A percentile compares a stretch with the other conserved stretches of the same genome.
Conservation (phyloP, 805 yeast genomes). For the Torulaspora indica region DNA sequence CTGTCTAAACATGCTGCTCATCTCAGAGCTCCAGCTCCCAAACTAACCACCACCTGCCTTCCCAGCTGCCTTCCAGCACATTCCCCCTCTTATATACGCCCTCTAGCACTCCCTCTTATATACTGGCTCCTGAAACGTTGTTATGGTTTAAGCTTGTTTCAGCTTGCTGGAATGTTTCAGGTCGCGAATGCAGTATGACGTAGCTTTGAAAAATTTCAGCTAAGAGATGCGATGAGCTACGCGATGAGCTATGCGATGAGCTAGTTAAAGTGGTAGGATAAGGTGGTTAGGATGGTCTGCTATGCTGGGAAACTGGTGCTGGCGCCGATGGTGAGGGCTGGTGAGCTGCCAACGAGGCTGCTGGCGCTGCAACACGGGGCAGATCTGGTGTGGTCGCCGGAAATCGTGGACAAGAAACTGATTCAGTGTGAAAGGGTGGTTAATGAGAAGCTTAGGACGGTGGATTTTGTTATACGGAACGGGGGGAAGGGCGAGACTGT, state of each 20-base stretch:
- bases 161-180: conserved; percentile 12
- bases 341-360: conserved; percentile 87
- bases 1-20: conserved; percentile 10
- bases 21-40: background rate
- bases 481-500: conserved; percentile 49
- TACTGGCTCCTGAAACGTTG: background rate
- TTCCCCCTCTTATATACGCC: too few relatives aligned
- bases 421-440: conserved; percentile 60
- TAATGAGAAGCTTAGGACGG: conserved; percentile 53
- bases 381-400: conserved; percentile 95
- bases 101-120: too few relatives aligned
- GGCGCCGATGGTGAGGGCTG: conserved; percentile 97
- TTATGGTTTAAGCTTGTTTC: conserved; percentile 7
- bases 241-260: too few relatives aligned
- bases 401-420: conserved; percentile 81
- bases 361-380: conserved; percentile 81
- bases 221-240: conserved; percentile 3
- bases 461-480: conserved; percentile 48
- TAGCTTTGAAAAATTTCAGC: conserved; percentile 3
- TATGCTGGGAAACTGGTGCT: conserved; percentile 75
- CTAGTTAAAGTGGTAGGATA: too few relatives aligned
- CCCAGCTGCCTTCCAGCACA: too few relatives aligned
- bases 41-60: too few relatives aligned
- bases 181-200: conserved; percentile 16
- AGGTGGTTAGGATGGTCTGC: conserved; percentile 44